These are phyloP conservation scores for Ambrosiella beaveri DNA, from an alignment of 2,329 filamentous ascomycete genomes.

Conservation along the genomic window DNA sequence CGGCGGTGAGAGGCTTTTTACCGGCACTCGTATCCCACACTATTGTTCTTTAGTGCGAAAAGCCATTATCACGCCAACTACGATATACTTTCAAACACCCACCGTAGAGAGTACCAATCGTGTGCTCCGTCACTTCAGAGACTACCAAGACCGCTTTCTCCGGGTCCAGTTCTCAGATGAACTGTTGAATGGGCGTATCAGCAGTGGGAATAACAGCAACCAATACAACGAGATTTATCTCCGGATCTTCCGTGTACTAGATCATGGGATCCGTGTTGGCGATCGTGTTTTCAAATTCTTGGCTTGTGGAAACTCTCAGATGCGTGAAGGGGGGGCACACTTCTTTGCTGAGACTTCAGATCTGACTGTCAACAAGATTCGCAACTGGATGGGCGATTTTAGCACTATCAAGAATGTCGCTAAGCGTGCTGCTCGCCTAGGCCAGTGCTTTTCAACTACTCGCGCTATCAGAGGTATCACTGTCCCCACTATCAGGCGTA, in stretches of 20 bases:
- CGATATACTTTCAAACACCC: conserved; percentile 60
- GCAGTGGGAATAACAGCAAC: conserved; percentile 31
- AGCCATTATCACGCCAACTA: conserved; percentile 67
- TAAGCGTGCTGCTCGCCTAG: conserved; percentile 74
- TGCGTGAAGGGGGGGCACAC: conserved; percentile 79
- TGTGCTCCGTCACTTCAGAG: conserved; percentile 56
- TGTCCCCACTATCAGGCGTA: conserved; percentile 39
- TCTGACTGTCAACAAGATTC: conserved; percentile 57
- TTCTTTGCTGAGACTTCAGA: conserved; percentile 65
- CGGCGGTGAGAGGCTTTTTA: conserved; percentile 16
- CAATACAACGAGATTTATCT: conserved; percentile 55
- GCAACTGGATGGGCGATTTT: conserved; percentile 75
- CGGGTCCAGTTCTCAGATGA: conserved; percentile 85
- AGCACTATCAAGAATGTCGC: conserved; percentile 66
- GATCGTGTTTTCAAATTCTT: conserved; percentile 75
- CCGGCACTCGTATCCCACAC: conserved; percentile 31
- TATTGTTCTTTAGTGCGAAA: conserved; percentile 65
- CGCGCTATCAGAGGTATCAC: conserved; percentile 49
- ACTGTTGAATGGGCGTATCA: conserved; percentile 42
- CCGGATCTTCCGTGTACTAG: conserved; percentile 53
- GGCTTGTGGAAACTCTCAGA: conserved; percentile 88
- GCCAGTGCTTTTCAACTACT: conserved; percentile 93
- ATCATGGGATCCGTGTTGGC: conserved; percentile 66
- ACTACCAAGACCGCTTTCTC: conserved; percentile 60
- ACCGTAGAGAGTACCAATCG: conserved; percentile 76